Evolutionary conservation across 2,329 filamentous ascomycete species (phyloP).

Genomic region (Fusarium neocosmosporiellum): DNA sequence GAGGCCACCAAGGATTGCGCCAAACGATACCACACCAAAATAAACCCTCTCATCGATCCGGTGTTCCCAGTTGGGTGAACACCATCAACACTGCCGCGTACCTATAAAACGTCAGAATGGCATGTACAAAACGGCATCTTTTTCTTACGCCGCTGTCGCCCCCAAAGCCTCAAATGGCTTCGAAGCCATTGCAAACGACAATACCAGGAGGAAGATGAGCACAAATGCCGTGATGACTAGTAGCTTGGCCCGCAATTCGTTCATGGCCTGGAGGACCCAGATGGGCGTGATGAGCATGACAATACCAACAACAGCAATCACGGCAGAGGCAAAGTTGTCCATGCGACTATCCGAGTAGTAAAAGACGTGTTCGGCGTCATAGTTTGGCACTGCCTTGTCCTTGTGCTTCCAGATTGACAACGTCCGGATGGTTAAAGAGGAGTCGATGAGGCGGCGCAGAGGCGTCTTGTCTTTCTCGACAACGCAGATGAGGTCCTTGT

Average conservation of each 20-base stretch:
- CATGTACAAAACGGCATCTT: rapidly evolving
- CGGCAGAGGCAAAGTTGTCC: constrained; percentile 37
- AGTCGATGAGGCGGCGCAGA: constrained; percentile 11
- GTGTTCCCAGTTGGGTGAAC: constrained; percentile 3
- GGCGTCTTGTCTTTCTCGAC: constrained; percentile 15
- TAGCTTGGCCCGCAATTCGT: constrained; percentile 36
- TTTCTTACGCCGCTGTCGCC: constrained; percentile 34
- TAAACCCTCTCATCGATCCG: not conserved
- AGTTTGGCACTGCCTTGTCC: not conserved
- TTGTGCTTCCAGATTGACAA: not conserved
- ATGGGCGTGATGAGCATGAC: constrained; percentile 48
- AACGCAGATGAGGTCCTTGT: constrained; percentile 35
- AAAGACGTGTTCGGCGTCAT: not conserved
- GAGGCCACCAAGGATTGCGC: not conserved
- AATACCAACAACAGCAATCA: constrained; percentile 40
- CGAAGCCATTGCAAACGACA: constrained; percentile 25
- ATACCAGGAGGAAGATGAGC: constrained; percentile 13
- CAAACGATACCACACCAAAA: not conserved
- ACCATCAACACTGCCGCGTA: constrained; percentile 26
- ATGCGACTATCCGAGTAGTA: constrained; percentile 32
- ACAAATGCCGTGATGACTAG: constrained; percentile 48
- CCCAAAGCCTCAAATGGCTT: constrained; percentile 32
- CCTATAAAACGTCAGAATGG: not conserved
- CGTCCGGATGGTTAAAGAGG: constrained; percentile 2
- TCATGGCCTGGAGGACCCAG: constrained; percentile 45